A percentile compares a stretch with the other conserved stretches of the same genome.
These are phyloP conservation scores for Ustilago trichophora DNA, from an alignment of 1,284 basidiomycete genomes.

Conservation along the genomic window DNA sequence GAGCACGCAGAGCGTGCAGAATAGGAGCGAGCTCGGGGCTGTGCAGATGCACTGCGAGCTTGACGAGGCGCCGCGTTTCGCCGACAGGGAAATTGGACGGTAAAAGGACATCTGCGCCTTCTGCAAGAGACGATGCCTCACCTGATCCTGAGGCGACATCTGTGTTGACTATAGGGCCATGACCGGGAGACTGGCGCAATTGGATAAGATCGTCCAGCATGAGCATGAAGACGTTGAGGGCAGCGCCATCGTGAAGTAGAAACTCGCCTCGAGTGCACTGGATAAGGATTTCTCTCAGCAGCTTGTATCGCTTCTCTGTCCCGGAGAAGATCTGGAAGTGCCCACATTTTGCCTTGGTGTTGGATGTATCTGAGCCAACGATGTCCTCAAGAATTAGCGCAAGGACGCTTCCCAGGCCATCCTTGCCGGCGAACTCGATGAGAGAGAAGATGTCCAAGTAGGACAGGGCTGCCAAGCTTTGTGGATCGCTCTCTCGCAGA, in stretches of 20 bases:
- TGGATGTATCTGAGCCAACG: constrained; percentile 18
- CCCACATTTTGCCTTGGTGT: constrained; percentile 12
- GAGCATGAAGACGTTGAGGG: constrained; percentile 32
- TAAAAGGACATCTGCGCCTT: background rate
- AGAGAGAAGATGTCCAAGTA: constrained; percentile 21
- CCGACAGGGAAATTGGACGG: constrained; percentile 30
- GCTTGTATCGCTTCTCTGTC: constrained; percentile 28
- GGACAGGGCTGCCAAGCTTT: constrained; percentile 20
- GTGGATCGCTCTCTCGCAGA: constrained; percentile 22
- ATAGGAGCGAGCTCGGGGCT: constrained; percentile 23
- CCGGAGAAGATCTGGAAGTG: constrained; percentile 29
- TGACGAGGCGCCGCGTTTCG: constrained; percentile 30
- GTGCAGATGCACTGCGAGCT: constrained; percentile 12
- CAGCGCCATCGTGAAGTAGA: constrained; percentile 19
- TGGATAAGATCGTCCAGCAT: constrained; percentile 32
- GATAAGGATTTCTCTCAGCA: constrained; percentile 25
- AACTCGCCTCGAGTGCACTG: constrained; percentile 16
- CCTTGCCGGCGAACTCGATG: constrained; percentile 9
- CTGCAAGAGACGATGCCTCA: background rate
- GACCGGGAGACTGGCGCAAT: constrained; percentile 2
- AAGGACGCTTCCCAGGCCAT: constrained; percentile 24
- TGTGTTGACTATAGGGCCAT: background rate
- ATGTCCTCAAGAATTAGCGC: constrained; percentile 31
- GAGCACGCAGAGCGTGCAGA: constrained; percentile 21
- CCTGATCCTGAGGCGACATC: background rate